A percentile compares a stretch with the other conserved stretches of the same genome.
Conservation (phyloP, 371 early-diverging fungal genomes). For the Lichtheimia corymbifera region DNA sequence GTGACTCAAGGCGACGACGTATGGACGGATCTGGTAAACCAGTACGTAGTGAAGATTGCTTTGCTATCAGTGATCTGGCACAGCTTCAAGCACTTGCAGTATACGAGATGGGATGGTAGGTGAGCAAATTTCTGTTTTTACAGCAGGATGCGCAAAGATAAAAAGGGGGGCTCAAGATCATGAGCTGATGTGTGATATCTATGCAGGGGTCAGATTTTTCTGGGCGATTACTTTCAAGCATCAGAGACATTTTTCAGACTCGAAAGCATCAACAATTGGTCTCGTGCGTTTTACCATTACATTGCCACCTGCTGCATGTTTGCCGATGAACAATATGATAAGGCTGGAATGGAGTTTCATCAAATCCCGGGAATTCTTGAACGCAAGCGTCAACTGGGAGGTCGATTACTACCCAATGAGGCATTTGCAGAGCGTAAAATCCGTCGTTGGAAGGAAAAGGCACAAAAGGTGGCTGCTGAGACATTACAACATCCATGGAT, state of each 20-base stretch:
- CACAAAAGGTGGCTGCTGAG: constrained; percentile 11
- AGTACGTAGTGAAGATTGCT: background rate
- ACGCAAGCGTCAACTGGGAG: constrained; percentile 34
- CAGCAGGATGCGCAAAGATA: background rate
- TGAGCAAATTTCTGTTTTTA: background rate
- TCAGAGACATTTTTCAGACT: constrained; percentile 49
- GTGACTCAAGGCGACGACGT: constrained; percentile 41
- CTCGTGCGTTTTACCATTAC: constrained; percentile 53
- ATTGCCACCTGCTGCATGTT: constrained; percentile 58
- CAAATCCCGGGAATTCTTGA: constrained; percentile 40
- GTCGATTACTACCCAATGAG: constrained; percentile 44
- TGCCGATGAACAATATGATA: constrained; percentile 52
- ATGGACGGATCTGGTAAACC: constrained; percentile 1
- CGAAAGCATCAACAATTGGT: constrained; percentile 55
- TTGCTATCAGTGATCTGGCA: constrained; percentile 29
- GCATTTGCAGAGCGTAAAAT: constrained; percentile 48
- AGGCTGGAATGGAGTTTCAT: constrained; percentile 45
- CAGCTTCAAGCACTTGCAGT: constrained; percentile 47
- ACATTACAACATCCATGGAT: constrained; percentile 13
- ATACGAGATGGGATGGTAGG: constrained; percentile 55
- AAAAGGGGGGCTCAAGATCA: background rate
- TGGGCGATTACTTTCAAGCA: constrained; percentile 55
- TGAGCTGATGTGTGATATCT: background rate
- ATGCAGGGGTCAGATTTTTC: constrained; percentile 48
- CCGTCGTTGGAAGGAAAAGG: constrained; percentile 34